phyloP scores from a whole-genome alignment of 2,329 filamentous ascomycete species.

The Colletotrichum lindemuthianum region DNA sequence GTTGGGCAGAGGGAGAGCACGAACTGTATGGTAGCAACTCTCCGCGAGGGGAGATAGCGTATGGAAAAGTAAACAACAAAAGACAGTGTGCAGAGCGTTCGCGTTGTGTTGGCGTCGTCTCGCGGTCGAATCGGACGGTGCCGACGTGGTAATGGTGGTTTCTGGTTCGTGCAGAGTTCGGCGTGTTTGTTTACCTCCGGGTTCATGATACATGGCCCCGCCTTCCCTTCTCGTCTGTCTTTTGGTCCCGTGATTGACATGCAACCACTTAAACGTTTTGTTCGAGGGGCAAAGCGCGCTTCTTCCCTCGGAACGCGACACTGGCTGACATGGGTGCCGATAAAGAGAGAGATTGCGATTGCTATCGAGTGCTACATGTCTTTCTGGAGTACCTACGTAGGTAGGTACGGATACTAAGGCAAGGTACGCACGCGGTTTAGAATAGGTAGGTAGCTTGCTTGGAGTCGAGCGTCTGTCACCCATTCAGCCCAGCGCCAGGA shows the following conservation, averaged over 20 bases:
- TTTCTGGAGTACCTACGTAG: too few relatives aligned
- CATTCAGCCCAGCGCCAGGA: not conserved
- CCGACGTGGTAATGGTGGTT: not conserved
- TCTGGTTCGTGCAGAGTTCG: slow-evolving; percentile 3
- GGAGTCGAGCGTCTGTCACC: slow-evolving; percentile 10
- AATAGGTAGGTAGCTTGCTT: not conserved
- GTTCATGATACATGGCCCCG: slow-evolving; percentile 14
- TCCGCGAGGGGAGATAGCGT: too few relatives aligned
- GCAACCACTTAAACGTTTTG: slow-evolving; percentile 32
- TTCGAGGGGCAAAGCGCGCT: slow-evolving; percentile 6
- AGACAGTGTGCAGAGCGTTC: not conserved
- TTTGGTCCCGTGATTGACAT: slow-evolving; percentile 28
- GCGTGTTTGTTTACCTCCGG: slow-evolving; percentile 30
- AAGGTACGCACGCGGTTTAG: not conserved
- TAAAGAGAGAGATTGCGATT: not conserved
- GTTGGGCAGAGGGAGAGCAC: too few relatives aligned
- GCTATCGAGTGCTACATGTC: too few relatives aligned
- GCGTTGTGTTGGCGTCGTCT: slow-evolving; percentile 7
- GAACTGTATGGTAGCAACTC: too few relatives aligned
- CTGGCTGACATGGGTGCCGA: slow-evolving; percentile 1
- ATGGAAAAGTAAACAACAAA: not conserved
- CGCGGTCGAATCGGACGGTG: slow-evolving; percentile 26
- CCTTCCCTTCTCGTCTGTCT: slow-evolving; percentile 28
- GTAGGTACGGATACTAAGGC: not conserved
- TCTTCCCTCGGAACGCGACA: slow-evolving; percentile 12